A percentile compares a stretch with the other conserved stretches of the same genome.
Evolutionary conservation across 2,329 filamentous ascomycete species (phyloP).

Genomic region (Herpotrichia juniperi): DNA sequence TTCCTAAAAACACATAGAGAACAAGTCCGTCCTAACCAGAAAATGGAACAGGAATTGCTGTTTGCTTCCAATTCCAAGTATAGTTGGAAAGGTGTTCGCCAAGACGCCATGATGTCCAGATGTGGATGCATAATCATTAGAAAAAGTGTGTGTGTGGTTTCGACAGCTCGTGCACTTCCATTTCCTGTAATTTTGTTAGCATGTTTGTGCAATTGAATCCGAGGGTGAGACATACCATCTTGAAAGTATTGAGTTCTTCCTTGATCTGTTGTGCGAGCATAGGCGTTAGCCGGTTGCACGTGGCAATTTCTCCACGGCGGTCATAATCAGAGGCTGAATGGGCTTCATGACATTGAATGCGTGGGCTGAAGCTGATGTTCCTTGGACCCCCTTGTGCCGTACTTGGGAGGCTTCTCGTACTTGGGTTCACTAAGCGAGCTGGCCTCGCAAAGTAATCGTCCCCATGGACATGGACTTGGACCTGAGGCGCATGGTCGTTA

Average conservation of each 20-base stretch:
- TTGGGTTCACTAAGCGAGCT: slow-evolving; percentile 70
- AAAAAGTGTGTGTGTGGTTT: slow-evolving; percentile 99
- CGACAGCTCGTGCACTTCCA: slow-evolving; percentile 98
- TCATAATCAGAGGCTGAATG: slow-evolving; percentile 97
- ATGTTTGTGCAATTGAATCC: neutral
- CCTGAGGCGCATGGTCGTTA: slow-evolving; percentile 64
- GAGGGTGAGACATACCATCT: slow-evolving; percentile 76
- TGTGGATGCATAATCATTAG: slow-evolving; percentile 63
- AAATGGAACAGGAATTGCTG: slow-evolving; percentile 49
- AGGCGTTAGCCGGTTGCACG: slow-evolving; percentile 95
- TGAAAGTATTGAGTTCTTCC: slow-evolving; percentile 98
- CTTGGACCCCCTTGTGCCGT: slow-evolving; percentile 73
- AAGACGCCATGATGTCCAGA: slow-evolving; percentile 48
- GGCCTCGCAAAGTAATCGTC: slow-evolving; percentile 91
- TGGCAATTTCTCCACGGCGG: slow-evolving; percentile 92
- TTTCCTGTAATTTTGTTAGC: slow-evolving; percentile 74
- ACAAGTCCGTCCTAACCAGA: slow-evolving; percentile 50
- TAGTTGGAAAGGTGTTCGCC: slow-evolving; percentile 45
- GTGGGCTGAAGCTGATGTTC: slow-evolving; percentile 80
- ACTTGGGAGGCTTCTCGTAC: slow-evolving; percentile 79
- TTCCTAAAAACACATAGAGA: slow-evolving; percentile 26
- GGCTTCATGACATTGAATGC: slow-evolving; percentile 93
- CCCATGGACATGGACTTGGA: slow-evolving; percentile 75
- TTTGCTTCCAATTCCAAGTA: slow-evolving; percentile 43
- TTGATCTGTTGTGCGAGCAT: slow-evolving; percentile 99